These are phyloP conservation scores for Penicillium glabrum DNA, from an alignment of 2,329 filamentous ascomycete genomes.

Conservation along the genomic window DNA sequence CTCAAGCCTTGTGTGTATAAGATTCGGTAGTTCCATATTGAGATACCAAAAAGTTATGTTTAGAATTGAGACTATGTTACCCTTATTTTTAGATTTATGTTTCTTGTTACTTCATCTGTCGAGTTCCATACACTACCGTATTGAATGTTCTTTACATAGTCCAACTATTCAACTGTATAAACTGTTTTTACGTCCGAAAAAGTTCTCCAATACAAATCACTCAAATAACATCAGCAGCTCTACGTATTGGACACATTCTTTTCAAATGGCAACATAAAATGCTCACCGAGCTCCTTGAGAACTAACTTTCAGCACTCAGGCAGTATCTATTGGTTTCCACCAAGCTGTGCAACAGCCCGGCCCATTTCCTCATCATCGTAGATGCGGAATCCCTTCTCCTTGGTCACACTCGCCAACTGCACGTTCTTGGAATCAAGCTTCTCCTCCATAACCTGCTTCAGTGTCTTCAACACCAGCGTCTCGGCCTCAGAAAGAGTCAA, in stretches of 20 bases:
- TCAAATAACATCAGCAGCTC: not conserved
- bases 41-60: not conserved
- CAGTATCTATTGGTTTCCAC: slow-evolving; percentile 42
- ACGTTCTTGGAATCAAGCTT: slow-evolving; percentile 99
- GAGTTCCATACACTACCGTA: not conserved
- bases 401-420: slow-evolving; percentile 94
- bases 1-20: slow-evolving; percentile 98
- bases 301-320: not conserved
- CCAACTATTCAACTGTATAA: no score
- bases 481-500: slow-evolving; percentile 90
- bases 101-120: not conserved
- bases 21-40: slow-evolving; percentile 58
- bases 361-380: slow-evolving; percentile 98
- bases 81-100: not conserved
- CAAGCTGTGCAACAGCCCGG: slow-evolving; percentile 73
- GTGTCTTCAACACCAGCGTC: slow-evolving; percentile 90
- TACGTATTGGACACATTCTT: slow-evolving; percentile 26
- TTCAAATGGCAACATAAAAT: slow-evolving; percentile 23
- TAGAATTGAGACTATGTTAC: not conserved
- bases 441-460: slow-evolving; percentile 99
- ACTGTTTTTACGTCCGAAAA: not conserved
- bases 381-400: slow-evolving; percentile 97
- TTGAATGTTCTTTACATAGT: not conserved
- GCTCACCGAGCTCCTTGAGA: not conserved
- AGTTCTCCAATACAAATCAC: not conserved